These are phyloP conservation scores for Paracorniculantispora psalliotae DNA, from an alignment of 2,329 filamentous ascomycete genomes.

Conservation along the genomic window DNA sequence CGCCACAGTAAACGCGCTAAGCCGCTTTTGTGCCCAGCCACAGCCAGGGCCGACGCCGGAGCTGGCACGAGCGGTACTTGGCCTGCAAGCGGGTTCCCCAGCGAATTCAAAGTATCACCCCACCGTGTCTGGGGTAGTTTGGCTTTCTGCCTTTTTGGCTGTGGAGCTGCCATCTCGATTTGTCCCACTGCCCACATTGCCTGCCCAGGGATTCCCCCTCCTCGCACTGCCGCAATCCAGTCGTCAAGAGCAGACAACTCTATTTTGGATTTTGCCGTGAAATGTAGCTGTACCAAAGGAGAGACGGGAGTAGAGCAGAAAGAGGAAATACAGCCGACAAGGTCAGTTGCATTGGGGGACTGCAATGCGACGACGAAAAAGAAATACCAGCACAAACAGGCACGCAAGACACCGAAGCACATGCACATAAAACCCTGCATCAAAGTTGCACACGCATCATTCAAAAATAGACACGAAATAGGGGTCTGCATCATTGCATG, in stretches of 20 bases:
- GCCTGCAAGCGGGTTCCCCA: no score
- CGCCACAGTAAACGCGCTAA: neutral
- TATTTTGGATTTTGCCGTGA: neutral
- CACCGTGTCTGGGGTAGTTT: neutral
- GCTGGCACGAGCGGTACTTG: neutral
- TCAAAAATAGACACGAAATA: neutral
- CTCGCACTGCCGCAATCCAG: neutral
- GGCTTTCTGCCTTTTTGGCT: neutral
- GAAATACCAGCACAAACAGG: no score
- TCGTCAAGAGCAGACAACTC: neutral
- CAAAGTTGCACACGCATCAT: neutral
- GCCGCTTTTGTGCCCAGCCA: neutral
- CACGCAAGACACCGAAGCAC: no score
- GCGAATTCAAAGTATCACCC: neutral
- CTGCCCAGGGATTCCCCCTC: neutral
- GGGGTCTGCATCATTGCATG: neutral
- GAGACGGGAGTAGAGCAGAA: no score
- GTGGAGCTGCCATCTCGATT: constrained; percentile 9
- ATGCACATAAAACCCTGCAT: no score
- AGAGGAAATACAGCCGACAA: no score
- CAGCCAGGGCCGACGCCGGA: constrained; percentile 4
- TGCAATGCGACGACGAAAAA: no score
- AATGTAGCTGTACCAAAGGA: neutral
- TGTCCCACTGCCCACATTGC: neutral
- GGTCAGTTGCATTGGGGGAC: no score